A percentile compares a stretch with the other conserved stretches of the same genome.
phyloP scores from a whole-genome alignment of 495 filamentous ascomycete species.

The Tuber indicum region DNA sequence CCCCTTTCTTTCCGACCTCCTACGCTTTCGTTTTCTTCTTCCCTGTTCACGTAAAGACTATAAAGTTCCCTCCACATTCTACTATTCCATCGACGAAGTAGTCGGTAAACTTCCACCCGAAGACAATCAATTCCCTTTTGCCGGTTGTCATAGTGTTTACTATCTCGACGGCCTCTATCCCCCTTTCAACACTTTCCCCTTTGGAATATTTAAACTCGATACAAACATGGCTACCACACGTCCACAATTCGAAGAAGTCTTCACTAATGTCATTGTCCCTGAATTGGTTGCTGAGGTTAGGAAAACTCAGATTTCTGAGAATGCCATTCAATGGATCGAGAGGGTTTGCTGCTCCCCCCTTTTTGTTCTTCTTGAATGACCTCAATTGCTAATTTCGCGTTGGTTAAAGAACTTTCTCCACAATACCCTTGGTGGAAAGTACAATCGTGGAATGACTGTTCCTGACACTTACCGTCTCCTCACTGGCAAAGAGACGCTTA shows the following conservation, averaged over 20 bases:
- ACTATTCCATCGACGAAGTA: background rate
- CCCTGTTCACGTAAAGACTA: background rate
- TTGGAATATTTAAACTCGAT: background rate
- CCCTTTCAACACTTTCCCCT: background rate
- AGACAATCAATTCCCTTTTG: background rate
- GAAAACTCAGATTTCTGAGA: slow-evolving; percentile 71
- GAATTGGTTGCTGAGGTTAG: slow-evolving; percentile 68
- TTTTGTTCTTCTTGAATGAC: slow-evolving; percentile 8
- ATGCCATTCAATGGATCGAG: slow-evolving; percentile 81
- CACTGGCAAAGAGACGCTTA: slow-evolving; percentile 58
- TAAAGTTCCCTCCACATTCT: background rate
- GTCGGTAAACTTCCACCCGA: background rate
- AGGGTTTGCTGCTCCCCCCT: slow-evolving; percentile 52
- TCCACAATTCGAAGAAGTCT: slow-evolving; percentile 72
- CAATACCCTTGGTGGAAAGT: slow-evolving; percentile 92
- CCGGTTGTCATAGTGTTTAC: slow-evolving; percentile 1
- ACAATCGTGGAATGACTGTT: slow-evolving; percentile 97
- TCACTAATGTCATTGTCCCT: slow-evolving; percentile 64
- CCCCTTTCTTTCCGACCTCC: background rate
- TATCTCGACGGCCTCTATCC: background rate
- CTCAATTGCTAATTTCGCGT: slow-evolving; percentile 31
- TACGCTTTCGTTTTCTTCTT: background rate
- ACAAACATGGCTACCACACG: slow-evolving; percentile 36
- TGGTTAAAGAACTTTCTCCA: slow-evolving; percentile 60
- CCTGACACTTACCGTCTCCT: slow-evolving; percentile 81